Base-by-base conservation (phyloP, 306 rosid species). In the Quercus engelmannii region DNA sequence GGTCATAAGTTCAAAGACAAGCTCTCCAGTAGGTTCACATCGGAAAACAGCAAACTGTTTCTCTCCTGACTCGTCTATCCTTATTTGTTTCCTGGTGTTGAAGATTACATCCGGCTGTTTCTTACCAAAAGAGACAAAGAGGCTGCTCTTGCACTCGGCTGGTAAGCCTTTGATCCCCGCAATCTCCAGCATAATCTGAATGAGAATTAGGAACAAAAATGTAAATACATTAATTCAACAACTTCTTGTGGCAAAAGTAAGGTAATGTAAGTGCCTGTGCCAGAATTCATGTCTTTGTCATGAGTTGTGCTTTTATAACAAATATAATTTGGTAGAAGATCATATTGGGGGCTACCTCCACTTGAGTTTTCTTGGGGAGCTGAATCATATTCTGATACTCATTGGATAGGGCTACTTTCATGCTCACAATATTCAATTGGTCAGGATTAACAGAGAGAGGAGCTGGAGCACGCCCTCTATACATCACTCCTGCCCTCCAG, bases 161-260 rank as follows among this genome's bases (percentile, higher is more conserved):
- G 80, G 88, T 33, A 82, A 63, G 71, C 72, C 75, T 85, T 76
- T 87, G 68, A 82, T 83, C 19, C 56, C 90, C 70, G 82, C 87
- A 84, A 85, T 71, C 78, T 84, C 87, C 73, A 85, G 78, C 87
- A 87, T 87, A 76, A 87, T 81, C 85, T 87, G 83, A 58, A 77
- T 11, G 49, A 62, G 72, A 75, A 75, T 75, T 68, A 80, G 68
- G 74, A 78, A 57, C 52, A 6, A 19, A 31, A 62, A 15, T 30
- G 70, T 64, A 64, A 31, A 30, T 30, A 28, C 38, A 64, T 21
- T 30, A n/a, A 3, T 58, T 58, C 64, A n/a, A 58, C 26, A 58
- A 25, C 63, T 57, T 8, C 1, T 57, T 12, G 10, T 11, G 11
- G 5, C 30, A 63, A 63, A 13, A 28, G 1, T 28, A 63, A 28